phyloP scores from a whole-genome alignment of 2,329 filamentous ascomycete genomes.

The Talaromyces rugulosus region DNA sequence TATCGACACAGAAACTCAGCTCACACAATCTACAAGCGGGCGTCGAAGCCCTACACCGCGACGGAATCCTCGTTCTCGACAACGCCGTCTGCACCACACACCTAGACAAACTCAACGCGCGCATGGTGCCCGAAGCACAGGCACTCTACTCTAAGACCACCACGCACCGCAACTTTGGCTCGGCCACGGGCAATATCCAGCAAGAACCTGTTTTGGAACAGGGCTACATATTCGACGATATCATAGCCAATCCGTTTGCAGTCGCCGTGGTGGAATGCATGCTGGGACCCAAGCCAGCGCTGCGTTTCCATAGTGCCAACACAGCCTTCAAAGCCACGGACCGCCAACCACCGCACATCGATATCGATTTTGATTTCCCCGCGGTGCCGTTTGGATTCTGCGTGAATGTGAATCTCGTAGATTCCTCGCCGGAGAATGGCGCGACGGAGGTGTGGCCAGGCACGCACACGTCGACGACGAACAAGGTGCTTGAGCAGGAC shows the following conservation, averaged over 20 bases:
- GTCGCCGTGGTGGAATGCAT: constrained; percentile 32
- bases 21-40: constrained; percentile 21
- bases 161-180: constrained; percentile 24
- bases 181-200: constrained; percentile 37
- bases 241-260: constrained; percentile 38
- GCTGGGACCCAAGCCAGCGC: constrained; percentile 33
- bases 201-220: constrained; percentile 34
- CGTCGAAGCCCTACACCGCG: constrained; percentile 27
- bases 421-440: constrained; percentile 44
- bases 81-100: constrained; percentile 32
- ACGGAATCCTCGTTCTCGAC: constrained; percentile 35
- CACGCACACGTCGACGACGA: constrained; percentile 39
- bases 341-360: constrained; percentile 41
- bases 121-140: constrained; percentile 28
- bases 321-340: constrained; percentile 35
- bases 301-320: constrained; percentile 38
- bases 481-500: constrained; percentile 17
- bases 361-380: constrained; percentile 46
- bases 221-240: constrained; percentile 33
- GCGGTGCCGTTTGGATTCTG: constrained; percentile 46
- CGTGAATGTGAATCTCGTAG: constrained; percentile 46
- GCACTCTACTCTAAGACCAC: constrained; percentile 24
- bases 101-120: constrained; percentile 29
- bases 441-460: constrained; percentile 51
- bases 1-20: constrained; percentile 15